Conservation (phyloP, 345 rosid genomes). For the Nephelium lappaceum region DNA sequence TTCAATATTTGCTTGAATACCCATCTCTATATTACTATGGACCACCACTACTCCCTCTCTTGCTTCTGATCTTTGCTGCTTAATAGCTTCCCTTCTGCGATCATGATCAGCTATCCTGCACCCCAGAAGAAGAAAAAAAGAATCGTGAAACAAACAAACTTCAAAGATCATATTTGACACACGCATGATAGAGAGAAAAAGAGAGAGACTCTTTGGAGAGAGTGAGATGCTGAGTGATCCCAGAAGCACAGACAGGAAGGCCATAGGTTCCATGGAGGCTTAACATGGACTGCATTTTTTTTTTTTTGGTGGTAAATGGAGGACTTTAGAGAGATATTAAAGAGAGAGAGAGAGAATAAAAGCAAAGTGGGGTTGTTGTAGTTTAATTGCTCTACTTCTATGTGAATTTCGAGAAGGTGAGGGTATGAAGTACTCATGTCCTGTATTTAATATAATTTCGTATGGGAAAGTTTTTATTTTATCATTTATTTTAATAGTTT, state of each 20-base stretch:
- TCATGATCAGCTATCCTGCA: constrained; percentile 65
- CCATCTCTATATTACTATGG: constrained; percentile 32
- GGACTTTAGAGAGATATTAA: not conserved
- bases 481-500: too few species aligned
- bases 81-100: constrained; percentile 48
- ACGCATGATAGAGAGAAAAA: not conserved
- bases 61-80: constrained; percentile 33
- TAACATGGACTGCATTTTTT: constrained; percentile 45
- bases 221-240: constrained; percentile 37
- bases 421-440: too few species aligned
- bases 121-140: not conserved
- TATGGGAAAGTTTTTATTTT: too few species aligned
- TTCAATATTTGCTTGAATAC: constrained; percentile 23
- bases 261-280: constrained; percentile 52
- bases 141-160: not conserved
- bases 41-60: constrained; percentile 2
- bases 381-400: not conserved
- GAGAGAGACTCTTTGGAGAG: constrained; percentile 43
- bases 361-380: not conserved
- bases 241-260: constrained; percentile 54
- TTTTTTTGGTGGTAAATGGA: not conserved
- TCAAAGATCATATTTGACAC: not conserved
- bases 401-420: not conserved
- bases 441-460: too few species aligned
- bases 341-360: not conserved